These are phyloP conservation scores for Gillenia trifoliata DNA, from an alignment of 306 rosid genomes.

Conservation along the genomic window DNA sequence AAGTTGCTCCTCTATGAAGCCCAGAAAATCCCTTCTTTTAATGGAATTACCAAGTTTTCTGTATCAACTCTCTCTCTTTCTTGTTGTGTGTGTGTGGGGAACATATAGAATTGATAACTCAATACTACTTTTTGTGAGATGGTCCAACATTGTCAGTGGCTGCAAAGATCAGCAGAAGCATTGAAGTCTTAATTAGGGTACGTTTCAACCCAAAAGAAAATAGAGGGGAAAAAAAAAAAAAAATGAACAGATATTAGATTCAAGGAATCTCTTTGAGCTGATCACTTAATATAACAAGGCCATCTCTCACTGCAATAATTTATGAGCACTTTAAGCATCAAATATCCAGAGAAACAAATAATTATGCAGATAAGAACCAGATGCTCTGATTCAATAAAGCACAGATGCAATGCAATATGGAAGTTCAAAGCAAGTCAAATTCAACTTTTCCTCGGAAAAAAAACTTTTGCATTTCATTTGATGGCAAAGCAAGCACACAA, in stretches of 20 bases:
- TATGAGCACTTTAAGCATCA: constrained; percentile 40
- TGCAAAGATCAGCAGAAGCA: constrained; percentile 19
- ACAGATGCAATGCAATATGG: constrained; percentile 29
- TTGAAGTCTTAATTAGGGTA: constrained; percentile 17
- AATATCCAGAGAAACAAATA: constrained; percentile 30
- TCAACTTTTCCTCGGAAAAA: constrained; percentile 13
- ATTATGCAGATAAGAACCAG: constrained; percentile 44
- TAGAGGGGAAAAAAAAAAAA: neutral
- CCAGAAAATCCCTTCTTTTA: constrained; percentile 34
- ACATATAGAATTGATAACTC: constrained; percentile 21
- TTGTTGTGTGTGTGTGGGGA: constrained; percentile 29
- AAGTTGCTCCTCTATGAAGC: constrained; percentile 28
- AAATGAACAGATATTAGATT: constrained; percentile 16
- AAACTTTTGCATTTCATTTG: constrained; percentile 12
- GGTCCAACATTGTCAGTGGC: constrained; percentile 29
- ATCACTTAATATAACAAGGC: constrained; percentile 26
- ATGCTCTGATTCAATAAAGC: constrained; percentile 33
- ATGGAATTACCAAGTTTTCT: constrained; percentile 14
- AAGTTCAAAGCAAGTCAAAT: constrained; percentile 30
- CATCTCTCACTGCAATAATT: constrained; percentile 26
- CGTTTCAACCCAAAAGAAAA: constrained; percentile 13
- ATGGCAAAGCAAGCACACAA: constrained; percentile 7
- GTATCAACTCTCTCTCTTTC: constrained; percentile 2
- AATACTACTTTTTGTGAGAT: constrained; percentile 16
- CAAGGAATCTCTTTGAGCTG: constrained; percentile 34